phyloP scores from a whole-genome alignment of 2,329 filamentous ascomycete species.

The Apiospora malaysiana region DNA sequence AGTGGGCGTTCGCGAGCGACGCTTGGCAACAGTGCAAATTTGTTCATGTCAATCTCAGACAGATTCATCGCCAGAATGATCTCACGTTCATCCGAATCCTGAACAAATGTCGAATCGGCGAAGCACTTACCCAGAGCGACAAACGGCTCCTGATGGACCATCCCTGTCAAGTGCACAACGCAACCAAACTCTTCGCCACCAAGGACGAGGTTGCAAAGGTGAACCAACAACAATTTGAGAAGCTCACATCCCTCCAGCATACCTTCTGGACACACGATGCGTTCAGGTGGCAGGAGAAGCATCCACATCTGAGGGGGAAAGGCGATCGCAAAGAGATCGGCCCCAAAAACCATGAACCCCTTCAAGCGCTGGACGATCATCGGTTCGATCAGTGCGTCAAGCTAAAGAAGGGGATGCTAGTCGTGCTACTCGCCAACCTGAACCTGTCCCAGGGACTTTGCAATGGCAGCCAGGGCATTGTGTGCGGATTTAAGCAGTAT shows the following conservation, averaged over 20 bases:
- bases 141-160: slow-evolving; percentile 52
- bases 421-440: slow-evolving; percentile 59
- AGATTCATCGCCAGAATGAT: slow-evolving; percentile 65
- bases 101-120: slow-evolving; percentile 58
- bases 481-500: slow-evolving; percentile 49
- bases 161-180: slow-evolving; percentile 45
- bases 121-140: slow-evolving; percentile 44
- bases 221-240: slow-evolving; percentile 43
- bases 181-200: slow-evolving; percentile 52
- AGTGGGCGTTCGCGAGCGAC: slow-evolving; percentile 65
- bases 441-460: slow-evolving; percentile 47
- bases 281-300: slow-evolving; percentile 44
- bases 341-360: slow-evolving; percentile 33
- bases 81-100: slow-evolving; percentile 59
- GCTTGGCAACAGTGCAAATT: slow-evolving; percentile 63
- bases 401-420: slow-evolving; percentile 57
- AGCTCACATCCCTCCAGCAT: slow-evolving; percentile 37
- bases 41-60: slow-evolving; percentile 55
- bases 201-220: slow-evolving; percentile 44
- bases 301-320: slow-evolving; percentile 37
- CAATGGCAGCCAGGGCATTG: slow-evolving; percentile 54
- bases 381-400: slow-evolving; percentile 49
- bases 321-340: slow-evolving; percentile 27
- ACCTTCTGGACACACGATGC: slow-evolving; percentile 46
- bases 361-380: slow-evolving; percentile 49